Base-by-base conservation (phyloP, 2,329 filamentous ascomycete species). In the Sclerotinia glacialis region DNA sequence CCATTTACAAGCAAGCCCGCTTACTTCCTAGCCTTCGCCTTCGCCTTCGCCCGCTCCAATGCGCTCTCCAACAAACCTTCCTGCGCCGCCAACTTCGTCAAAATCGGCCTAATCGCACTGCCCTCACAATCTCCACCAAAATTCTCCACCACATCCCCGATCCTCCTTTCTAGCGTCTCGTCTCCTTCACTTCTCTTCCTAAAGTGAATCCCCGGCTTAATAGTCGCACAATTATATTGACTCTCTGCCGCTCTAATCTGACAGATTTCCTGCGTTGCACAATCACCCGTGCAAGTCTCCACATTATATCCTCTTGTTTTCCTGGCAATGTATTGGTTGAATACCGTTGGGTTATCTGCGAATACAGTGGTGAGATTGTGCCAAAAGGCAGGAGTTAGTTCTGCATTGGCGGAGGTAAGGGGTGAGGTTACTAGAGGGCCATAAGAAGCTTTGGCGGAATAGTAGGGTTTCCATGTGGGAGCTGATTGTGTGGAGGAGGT, bases 351-450 rank as follows among this genome's bases (percentile, higher is more conserved):
- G 65, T 84, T 74, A 5, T 67, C 70, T 68, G 83, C 80, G 59
- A 87, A 80, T 3, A 77, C 73, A 0, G 76, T 76, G 1, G 85
- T 86, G 26, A 86, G 78, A 69, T 83, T 81, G 73, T 86, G 85
- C 85, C 85, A 87, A 74, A 86, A 86, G 0, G 80, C 81, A 0
- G 84, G 81, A 1, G 82, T 83, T 44, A 88, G 79, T 69, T 87
- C 80, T 7, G 74, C 72, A 0, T 69, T 60, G 0, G 74, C 75
- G 5, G 78, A 78, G 12, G 74, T 75, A 23, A 81, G 69, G 1
- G 81, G 79, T 47, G 82, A 80, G 40, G 68, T 72, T 18, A 83
- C 74, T 2, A 74, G 65, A 16, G 70, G 44, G 16, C 74, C 74
- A 50, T 78, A 78, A 6, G 70, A 67, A 37, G 73, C 75, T 49